Conservation (phyloP, 2,329 filamentous ascomycete species). For the Penicillium brasilianum region DNA sequence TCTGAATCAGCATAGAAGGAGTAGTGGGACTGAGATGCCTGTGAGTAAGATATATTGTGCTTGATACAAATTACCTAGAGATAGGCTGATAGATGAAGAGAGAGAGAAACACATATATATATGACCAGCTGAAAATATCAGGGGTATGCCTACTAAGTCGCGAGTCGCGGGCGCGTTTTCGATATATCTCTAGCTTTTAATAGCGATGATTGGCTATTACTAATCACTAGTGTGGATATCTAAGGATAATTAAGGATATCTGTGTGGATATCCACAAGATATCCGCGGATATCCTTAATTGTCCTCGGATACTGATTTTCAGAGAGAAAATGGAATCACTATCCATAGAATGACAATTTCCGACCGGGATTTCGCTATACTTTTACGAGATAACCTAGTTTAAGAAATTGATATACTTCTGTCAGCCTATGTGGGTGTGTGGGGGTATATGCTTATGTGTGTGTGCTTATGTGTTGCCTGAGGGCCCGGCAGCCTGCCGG, state of each 20-base stretch:
- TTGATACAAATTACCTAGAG: background rate
- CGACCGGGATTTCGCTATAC: background rate
- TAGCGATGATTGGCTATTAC: background rate
- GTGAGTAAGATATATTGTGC: background rate
- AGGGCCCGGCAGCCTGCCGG: too few relatives aligned
- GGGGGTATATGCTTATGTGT: too few relatives aligned
- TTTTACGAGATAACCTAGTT: background rate
- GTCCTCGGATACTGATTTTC: background rate
- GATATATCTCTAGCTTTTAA: background rate
- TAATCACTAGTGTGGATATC: background rate
- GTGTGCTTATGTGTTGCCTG: too few relatives aligned
- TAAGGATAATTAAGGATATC: background rate
- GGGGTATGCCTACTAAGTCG: background rate
- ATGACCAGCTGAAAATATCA: background rate
- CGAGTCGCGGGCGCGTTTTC: background rate
- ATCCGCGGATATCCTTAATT: background rate
- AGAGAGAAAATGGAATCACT: background rate
- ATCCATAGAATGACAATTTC: background rate
- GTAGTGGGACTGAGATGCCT: background rate
- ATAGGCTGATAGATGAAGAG: background rate
- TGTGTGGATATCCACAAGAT: background rate
- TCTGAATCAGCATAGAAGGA: background rate
- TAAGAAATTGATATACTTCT: background rate
- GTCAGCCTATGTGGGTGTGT: too few relatives aligned
- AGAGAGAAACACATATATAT: background rate